Evolutionary conservation across 768 basidiomycete species (phyloP), one percentile per base, ranked within the genome.

Genomic region (Tricholomella constricta): DNA sequence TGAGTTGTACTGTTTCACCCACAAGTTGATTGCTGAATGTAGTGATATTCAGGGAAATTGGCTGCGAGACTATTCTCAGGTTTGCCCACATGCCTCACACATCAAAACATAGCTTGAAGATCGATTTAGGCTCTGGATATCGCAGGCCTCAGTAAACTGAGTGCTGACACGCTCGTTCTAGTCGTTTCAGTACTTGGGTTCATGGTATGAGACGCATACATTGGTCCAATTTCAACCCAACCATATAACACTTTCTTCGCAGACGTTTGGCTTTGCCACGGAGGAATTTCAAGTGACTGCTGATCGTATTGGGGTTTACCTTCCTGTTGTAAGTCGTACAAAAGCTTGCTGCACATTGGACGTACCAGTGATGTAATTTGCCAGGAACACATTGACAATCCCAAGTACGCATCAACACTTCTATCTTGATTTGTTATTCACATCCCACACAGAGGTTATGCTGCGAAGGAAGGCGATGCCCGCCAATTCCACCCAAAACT

Each of bases 331-430:
- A 64, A 57, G 78, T 71, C 35, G n/a, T 42, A 12, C 41, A 25
- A 14, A 11, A 11, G 32, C 52, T 3, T n/a, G 25, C 31, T 5
- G n/a, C 27, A 15, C 32, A 9, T 31, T 5, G 27, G 25, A 14
- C 49, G 9, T 38, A 58, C 31, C 48, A 45, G 51, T 34, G 34
- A 14, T 40, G 8, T 19, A n/a, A 27, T 31, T 2, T 25, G 20
- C 25, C 57, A 80, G 77, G 84, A 89, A 72, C 89, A 89, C 61
- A 89, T 89, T 58, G 88, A 91, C 63, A 90, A 90, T 58, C 89
- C 89, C 1, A 88, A 85, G 81, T 81, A 59, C 44, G 72, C 42
- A 9, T 35, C 10, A 25, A 22, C 42, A n/a, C 4, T 19, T n/a
- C 15, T 2, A 25, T 40, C 8, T 26, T 37, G 7, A 31, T 29